These are phyloP conservation scores for Alternaria triticina DNA, from an alignment of 2,329 filamentous ascomycete species.

Conservation along the genomic window DNA sequence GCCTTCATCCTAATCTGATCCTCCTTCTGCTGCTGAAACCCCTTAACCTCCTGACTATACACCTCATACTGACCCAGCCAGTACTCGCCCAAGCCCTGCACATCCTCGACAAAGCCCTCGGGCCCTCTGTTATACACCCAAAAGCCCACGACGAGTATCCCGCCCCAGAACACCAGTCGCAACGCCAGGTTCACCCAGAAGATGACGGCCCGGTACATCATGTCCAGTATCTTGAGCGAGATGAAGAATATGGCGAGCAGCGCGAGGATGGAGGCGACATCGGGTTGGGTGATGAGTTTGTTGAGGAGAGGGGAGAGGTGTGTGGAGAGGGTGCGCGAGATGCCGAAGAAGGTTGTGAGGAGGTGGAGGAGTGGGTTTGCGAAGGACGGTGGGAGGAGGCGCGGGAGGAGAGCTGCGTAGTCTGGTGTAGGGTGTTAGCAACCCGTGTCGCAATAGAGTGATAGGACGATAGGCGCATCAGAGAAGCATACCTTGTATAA, in stretches of 20 bases:
- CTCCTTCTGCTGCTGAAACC: slow-evolving; percentile 33
- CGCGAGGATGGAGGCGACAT: slow-evolving; percentile 60
- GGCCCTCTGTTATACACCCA: slow-evolving; percentile 68
- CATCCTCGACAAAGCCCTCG: slow-evolving; percentile 68
- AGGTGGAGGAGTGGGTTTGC: slow-evolving; percentile 38
- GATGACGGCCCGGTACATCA: slow-evolving; percentile 73
- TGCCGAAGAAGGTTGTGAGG: slow-evolving; percentile 35
- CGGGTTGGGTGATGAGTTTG: slow-evolving; percentile 44
- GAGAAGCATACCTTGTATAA: slow-evolving; percentile 31
- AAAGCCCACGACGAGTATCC: slow-evolving; percentile 61
- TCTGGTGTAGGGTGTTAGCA: slow-evolving; percentile 33
- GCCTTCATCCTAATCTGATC: slow-evolving; percentile 32
- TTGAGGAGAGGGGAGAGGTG: slow-evolving; percentile 40
- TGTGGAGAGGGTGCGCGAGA: slow-evolving; percentile 35
- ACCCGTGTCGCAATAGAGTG: not conserved
- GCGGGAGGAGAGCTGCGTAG: slow-evolving; percentile 38
- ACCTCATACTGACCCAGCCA: slow-evolving; percentile 50
- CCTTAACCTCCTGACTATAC: slow-evolving; percentile 40
- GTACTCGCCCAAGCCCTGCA: slow-evolving; percentile 43
- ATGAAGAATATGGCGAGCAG: slow-evolving; percentile 69
- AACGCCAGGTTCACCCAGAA: slow-evolving; percentile 77
- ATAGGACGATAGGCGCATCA: not conserved
- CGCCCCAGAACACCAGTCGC: slow-evolving; percentile 68
- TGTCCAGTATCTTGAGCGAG: slow-evolving; percentile 68
- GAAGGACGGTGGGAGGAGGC: slow-evolving; percentile 42